A percentile compares a stretch with the other conserved stretches of the same genome.
phyloP scores from a whole-genome alignment of 2,329 filamentous ascomycete genomes.

The Xylariaceae sp. region DNA sequence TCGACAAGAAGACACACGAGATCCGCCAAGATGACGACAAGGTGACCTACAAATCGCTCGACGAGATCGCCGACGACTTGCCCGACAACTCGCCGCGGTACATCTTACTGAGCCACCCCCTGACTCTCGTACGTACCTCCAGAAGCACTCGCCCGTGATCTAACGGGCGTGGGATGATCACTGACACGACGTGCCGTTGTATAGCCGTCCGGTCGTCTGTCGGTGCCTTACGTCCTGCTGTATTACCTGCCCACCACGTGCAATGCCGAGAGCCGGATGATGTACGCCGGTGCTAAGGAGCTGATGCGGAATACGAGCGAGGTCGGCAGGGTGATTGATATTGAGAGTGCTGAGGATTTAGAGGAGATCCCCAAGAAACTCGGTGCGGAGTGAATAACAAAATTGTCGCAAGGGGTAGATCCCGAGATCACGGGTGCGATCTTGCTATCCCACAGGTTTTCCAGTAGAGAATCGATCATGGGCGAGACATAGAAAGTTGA shows the following conservation, averaged over 20 bases:
- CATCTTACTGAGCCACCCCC: conserved; percentile 83
- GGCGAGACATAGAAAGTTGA: too few relatives aligned
- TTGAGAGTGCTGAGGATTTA: conserved; percentile 75
- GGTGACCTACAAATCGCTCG: conserved; percentile 73
- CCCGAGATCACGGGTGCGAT: too few relatives aligned
- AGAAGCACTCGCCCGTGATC: background rate
- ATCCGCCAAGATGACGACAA: conserved; percentile 79
- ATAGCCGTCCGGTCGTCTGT: conserved; percentile 71
- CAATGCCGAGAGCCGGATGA: conserved; percentile 82
- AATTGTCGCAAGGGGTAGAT: background rate
- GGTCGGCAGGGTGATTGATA: conserved; percentile 82
- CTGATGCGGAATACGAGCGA: conserved; percentile 90
- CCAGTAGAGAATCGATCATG: background rate
- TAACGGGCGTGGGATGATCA: background rate
- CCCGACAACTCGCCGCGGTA: conserved; percentile 90
- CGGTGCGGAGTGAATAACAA: conserved; percentile 28
- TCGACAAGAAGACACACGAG: conserved; percentile 86
- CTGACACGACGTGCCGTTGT: background rate
- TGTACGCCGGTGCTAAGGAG: conserved; percentile 95
- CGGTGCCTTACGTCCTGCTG: conserved; percentile 89
- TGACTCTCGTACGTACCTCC: conserved; percentile 65
- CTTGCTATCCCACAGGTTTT: background rate
- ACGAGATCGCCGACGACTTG: conserved; percentile 80
- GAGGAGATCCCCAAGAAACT: conserved; percentile 72
- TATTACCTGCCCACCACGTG: conserved; percentile 94